Percentiles rank a stretch among this genome's conserved stretches.
Evolutionary conservation across 768 basidiomycete genomes (phyloP).

Genomic region (Inosperma sp.): DNA sequence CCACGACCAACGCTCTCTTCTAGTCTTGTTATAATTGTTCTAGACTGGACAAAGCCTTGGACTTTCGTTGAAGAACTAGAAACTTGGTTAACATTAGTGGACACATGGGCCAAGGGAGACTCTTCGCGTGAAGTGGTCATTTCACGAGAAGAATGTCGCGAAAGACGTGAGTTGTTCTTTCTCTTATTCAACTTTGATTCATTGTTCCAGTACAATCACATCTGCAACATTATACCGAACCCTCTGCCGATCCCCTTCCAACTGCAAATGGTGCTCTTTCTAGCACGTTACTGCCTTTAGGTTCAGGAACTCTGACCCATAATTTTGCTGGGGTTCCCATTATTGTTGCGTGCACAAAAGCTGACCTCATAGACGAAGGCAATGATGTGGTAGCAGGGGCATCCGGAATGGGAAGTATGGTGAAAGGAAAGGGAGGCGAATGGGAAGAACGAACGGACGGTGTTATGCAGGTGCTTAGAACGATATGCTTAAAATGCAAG

Average conservation of each 20-base stretch:
- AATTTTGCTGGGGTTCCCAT: constrained; percentile 85
- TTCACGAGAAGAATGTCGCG: constrained; percentile 72
- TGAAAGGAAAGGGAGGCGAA: constrained; percentile 85
- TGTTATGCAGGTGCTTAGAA: constrained; percentile 91
- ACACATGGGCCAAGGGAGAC: constrained; percentile 72
- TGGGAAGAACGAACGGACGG: constrained; percentile 97
- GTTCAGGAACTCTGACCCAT: constrained; percentile 79
- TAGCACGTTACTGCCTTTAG: constrained; percentile 74
- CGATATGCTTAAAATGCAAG: constrained; percentile 90
- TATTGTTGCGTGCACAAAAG: constrained; percentile 86
- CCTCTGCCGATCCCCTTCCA: constrained; percentile 61
- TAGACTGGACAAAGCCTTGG: constrained; percentile 78
- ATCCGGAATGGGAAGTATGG: constrained; percentile 81
- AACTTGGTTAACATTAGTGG: constrained; percentile 83
- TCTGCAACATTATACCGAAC: constrained; percentile 87
- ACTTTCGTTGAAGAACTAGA: constrained; percentile 82
- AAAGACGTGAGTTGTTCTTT: constrained; percentile 60
- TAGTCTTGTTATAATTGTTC: constrained; percentile 73
- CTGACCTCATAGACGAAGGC: constrained; percentile 86
- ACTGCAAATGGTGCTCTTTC: constrained; percentile 55
- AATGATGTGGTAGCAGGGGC: constrained; percentile 68
- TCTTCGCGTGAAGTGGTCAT: constrained; percentile 68
- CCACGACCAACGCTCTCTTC: constrained; percentile 62
- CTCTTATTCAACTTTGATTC: constrained; percentile 3
- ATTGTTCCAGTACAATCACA: constrained; percentile 68